Evolutionary conservation across 352 stramenopile species (phyloP), one percentile per base, ranked within the genome.

Genomic region (Pythium vanterpoolii): DNA sequence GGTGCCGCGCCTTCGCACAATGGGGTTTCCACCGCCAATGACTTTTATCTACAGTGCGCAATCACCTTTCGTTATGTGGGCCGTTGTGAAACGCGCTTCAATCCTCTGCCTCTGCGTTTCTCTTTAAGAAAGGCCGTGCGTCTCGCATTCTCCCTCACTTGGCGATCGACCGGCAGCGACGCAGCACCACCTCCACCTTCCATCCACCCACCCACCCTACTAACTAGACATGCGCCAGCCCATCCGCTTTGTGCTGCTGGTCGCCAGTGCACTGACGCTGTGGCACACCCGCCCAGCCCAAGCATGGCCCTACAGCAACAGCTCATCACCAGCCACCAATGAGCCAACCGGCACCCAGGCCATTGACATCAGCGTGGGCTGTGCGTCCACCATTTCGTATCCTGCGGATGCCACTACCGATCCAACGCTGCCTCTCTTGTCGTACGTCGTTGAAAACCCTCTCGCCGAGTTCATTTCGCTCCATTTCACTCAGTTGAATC

Each of bases 401-500:
- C 47, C 38, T 4, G 23, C 46, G 18, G 21, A 27, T 2, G 34
- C 50, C 31, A 33, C 26, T 21, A 11, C 38, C 68, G 18, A 44
- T 62, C 24, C 33, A 60, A 28, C 54, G 1, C 66, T 36, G 43
- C 73, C 67, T 13, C 51, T 56, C 16, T 83, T 70, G 53, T 62
- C 66, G 4, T 79, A 74, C 60, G 55, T 66, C 21, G 51, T 90
- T 45, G 68, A 70, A 34, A 77, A 86, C 48, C 54, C 71, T 13
- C 23, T 75, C 24, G 83, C 79, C 19, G 57, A 76, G 31, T 89
- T 89, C 56, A 68, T 89, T 40, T 68, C 77, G 26, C 42, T 93
- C 42, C 75, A 91, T 53, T 89, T 93, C 30, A 64, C 69, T 11
- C 34, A 71, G 16, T 88, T 91, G 52, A 75, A 85, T 31, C 62